Conservation (phyloP, 1,284 basidiomycete species). For the Trametes hirsuta region DNA sequence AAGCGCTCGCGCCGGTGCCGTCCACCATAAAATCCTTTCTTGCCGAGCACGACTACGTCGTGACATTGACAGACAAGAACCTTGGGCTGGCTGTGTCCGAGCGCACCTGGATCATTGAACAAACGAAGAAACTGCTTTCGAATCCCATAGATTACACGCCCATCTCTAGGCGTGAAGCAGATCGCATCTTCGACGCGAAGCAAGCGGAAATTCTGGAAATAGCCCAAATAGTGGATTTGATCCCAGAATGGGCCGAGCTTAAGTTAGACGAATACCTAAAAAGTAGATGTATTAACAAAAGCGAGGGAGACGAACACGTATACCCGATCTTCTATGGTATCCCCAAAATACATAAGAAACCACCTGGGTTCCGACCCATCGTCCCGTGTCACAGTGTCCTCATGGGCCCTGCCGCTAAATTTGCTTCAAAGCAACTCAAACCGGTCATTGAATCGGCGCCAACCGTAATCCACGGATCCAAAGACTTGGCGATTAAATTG, state of each 20-base stretch:
- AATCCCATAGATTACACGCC: constrained; percentile 9
- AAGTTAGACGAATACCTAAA: no score
- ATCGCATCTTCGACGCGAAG: no score
- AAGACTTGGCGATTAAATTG: constrained; percentile 9
- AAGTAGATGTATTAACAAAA: not conserved
- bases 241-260: no score
- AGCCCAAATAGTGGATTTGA: no score
- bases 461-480: constrained; percentile 9
- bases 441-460: constrained; percentile 3
- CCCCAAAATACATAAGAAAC: constrained; percentile 11
- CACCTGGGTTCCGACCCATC: constrained; percentile 3
- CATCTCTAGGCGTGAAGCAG: not conserved
- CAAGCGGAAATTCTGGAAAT: no score
- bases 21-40: not conserved
- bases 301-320: not conserved
- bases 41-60: not conserved
- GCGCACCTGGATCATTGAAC: constrained; percentile 7
- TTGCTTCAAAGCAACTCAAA: constrained; percentile 5
- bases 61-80: constrained; percentile 8
- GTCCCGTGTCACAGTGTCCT: constrained; percentile 6
- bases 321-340: constrained; percentile 4
- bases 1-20: not conserved
- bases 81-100: constrained; percentile 9
- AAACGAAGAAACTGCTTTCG: constrained; percentile 8
- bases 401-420: not conserved